Conservation (phyloP, 2,329 filamentous ascomycete species). For the Ceratocystis variospora region DNA sequence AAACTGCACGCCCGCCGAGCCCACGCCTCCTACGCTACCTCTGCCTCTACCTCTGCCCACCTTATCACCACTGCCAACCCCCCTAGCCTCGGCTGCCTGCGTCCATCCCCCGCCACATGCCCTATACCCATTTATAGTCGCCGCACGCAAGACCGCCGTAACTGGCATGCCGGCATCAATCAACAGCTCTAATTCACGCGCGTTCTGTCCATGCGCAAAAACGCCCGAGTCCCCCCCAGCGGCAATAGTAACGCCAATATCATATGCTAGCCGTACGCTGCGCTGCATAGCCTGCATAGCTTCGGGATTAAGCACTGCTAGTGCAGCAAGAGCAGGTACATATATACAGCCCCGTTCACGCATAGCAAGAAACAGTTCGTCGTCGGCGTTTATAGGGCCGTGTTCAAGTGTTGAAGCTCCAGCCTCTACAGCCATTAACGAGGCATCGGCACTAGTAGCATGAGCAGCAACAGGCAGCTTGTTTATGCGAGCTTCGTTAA, state of each 20-base stretch:
- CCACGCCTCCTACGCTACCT: not conserved
- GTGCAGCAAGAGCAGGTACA: slow-evolving; percentile 39
- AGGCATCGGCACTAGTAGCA: slow-evolving; percentile 30
- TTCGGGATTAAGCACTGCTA: slow-evolving; percentile 26
- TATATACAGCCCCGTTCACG: slow-evolving; percentile 33
- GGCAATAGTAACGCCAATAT: slow-evolving; percentile 36
- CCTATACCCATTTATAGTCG: slow-evolving; percentile 41
- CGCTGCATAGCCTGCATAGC: slow-evolving; percentile 26
- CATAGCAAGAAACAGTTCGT: slow-evolving; percentile 34
- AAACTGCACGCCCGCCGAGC: slow-evolving; percentile 27
- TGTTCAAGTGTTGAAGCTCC: slow-evolving; percentile 38
- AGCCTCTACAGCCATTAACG: slow-evolving; percentile 33
- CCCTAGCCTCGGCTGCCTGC: not conserved
- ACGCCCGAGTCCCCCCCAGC: slow-evolving; percentile 42
- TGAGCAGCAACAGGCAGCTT: slow-evolving; percentile 33
- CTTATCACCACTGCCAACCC: not conserved
- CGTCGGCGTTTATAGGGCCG: slow-evolving; percentile 26
- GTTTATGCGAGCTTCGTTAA: slow-evolving; percentile 32
- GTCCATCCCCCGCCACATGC: slow-evolving; percentile 39
- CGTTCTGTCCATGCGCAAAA: slow-evolving; percentile 39
- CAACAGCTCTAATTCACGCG: slow-evolving; percentile 41
- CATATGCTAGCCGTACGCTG: slow-evolving; percentile 32
- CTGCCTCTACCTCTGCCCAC: not conserved
- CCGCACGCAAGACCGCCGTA: slow-evolving; percentile 36
- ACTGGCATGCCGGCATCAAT: slow-evolving; percentile 36